phyloP scores from a whole-genome alignment of 2,329 filamentous ascomycete genomes.

The Capronia epimyces region DNA sequence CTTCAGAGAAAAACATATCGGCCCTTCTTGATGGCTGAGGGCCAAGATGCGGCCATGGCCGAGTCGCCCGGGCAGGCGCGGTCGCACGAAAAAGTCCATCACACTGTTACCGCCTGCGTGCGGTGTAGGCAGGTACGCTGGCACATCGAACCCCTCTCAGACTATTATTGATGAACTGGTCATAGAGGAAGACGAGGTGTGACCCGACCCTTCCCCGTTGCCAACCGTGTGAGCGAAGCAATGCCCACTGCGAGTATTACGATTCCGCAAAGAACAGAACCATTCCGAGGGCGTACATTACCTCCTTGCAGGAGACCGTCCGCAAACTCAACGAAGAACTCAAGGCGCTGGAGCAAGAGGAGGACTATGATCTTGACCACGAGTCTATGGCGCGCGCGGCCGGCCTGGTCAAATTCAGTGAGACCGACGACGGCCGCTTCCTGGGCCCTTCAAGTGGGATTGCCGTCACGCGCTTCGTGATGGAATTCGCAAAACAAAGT shows the following conservation, averaged over 20 bases:
- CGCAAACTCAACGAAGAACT: conserved; percentile 76
- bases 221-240: conserved; percentile 84
- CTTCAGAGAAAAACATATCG: not conserved
- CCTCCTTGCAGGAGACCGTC: conserved; percentile 82
- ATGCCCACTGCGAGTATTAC: conserved; percentile 89
- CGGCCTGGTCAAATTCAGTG: conserved; percentile 76
- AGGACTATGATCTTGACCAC: conserved; percentile 63
- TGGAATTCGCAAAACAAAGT: conserved; percentile 93
- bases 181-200: conserved; percentile 89
- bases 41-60: conserved; percentile 21
- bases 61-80: conserved; percentile 16
- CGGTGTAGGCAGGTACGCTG: conserved; percentile 46
- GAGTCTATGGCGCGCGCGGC: conserved; percentile 85
- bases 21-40: conserved; percentile 15
- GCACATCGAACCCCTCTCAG: conserved; percentile 3
- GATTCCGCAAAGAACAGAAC: conserved; percentile 81
- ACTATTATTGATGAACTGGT: conserved; percentile 25
- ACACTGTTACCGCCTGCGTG: conserved; percentile 47
- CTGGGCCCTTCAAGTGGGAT: conserved; percentile 92
- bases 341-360: conserved; percentile 69
- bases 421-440: conserved; percentile 83
- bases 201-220: conserved; percentile 89
- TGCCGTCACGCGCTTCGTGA: conserved; percentile 86
- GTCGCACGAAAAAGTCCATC: conserved; percentile 28
- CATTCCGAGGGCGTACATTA: conserved; percentile 86